Conservation (phyloP, 495 filamentous ascomycete species). For the Penicillium flavigenum region DNA sequence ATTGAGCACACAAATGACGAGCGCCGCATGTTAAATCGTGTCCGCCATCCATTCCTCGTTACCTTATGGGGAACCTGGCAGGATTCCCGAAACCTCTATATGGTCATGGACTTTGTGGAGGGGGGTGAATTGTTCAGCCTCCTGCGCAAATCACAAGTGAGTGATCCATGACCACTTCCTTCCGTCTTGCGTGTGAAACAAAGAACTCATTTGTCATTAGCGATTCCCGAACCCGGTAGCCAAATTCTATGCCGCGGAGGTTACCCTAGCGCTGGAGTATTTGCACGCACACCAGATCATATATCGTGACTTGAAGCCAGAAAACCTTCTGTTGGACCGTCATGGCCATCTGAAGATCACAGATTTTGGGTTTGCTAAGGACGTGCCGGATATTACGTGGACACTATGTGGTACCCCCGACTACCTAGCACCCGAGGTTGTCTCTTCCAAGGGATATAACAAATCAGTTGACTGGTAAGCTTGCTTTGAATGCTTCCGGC, state of each 20-base stretch:
- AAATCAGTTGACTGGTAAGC: constrained; percentile 98
- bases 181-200: not conserved
- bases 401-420: constrained; percentile 98
- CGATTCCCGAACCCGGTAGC: constrained; percentile 98
- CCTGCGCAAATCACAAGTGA: constrained; percentile 92
- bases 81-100: constrained; percentile 92
- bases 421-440: constrained; percentile 95
- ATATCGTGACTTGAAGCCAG: constrained; percentile 95
- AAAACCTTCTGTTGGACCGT: constrained; percentile 91
- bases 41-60: constrained; percentile 95
- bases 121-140: constrained; percentile 96
- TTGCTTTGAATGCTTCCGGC: not conserved
- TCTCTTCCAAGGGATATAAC: constrained; percentile 96
- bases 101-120: constrained; percentile 99
- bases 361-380: constrained; percentile 98
- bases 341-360: constrained; percentile 98
- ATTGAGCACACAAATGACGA: constrained; percentile 99
- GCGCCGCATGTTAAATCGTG: constrained; percentile 87
- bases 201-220: constrained; percentile 42
- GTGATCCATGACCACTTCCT: constrained; percentile 26
- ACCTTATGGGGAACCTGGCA: constrained; percentile 99
- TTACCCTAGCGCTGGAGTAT: constrained; percentile 92
- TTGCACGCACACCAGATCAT: constrained; percentile 94
- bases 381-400: constrained; percentile 98
- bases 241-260: constrained; percentile 98